phyloP scores from a whole-genome alignment of 2,329 filamentous ascomycete species.

The Beauveria sp. region DNA sequence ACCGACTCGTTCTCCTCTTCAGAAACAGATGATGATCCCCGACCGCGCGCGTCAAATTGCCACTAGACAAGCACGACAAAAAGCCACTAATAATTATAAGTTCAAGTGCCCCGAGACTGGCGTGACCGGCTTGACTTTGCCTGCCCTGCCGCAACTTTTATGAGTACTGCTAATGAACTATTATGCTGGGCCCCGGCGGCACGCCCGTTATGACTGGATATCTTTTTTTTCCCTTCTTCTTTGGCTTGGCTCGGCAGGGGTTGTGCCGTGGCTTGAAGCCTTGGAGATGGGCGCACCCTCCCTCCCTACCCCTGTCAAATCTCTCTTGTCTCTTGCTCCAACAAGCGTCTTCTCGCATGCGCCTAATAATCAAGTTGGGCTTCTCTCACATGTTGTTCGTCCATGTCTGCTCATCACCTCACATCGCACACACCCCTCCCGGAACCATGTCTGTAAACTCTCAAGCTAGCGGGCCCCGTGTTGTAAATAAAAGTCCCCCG shows the following conservation, averaged over 20 bases:
- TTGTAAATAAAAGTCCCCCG: not conserved
- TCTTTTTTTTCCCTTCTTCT: not conserved
- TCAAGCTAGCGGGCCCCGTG: not conserved
- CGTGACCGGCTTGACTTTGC: no score
- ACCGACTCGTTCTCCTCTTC: not conserved
- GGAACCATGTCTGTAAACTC: not conserved
- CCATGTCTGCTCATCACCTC: not conserved
- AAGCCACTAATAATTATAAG: not conserved
- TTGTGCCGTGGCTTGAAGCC: not conserved
- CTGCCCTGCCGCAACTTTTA: no score
- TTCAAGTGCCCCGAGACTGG: not conserved
- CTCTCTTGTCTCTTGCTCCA: not conserved
- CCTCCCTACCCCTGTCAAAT: not conserved
- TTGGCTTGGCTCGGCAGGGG: not conserved
- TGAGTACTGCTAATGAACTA: no score
- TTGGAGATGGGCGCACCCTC: not conserved
- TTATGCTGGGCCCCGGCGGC: not conserved
- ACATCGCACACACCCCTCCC: not conserved
- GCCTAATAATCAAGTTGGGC: no score
- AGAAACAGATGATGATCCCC: not conserved
- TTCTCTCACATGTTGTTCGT: not conserved
- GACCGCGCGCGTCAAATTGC: constrained; percentile 5
- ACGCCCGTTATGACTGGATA: not conserved
- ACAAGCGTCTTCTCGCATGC: not conserved
- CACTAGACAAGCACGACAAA: not conserved